These are phyloP conservation scores for Nicotiana rustica DNA, from an alignment of 305 asterid species.

Conservation along the genomic window DNA sequence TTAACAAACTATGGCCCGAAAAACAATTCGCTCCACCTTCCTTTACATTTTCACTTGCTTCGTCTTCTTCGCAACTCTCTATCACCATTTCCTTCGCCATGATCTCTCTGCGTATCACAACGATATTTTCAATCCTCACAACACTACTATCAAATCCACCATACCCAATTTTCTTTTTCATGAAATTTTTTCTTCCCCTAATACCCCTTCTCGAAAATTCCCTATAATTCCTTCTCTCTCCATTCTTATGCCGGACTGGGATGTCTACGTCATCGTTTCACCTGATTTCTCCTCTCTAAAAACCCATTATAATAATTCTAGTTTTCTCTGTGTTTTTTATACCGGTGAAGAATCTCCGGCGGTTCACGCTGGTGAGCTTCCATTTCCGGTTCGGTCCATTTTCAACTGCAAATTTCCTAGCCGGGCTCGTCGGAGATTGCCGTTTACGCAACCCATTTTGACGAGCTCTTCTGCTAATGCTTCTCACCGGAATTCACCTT, in stretches of 20 bases:
- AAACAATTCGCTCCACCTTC: slow-evolving; percentile 54
- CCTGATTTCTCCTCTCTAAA: slow-evolving; percentile 43
- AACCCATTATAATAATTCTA: not conserved
- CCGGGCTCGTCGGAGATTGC: slow-evolving; percentile 56
- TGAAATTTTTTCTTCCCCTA: slow-evolving; percentile 11
- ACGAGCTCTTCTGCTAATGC: slow-evolving; percentile 5
- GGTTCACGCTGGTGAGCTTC: slow-evolving; percentile 49
- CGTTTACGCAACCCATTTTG: slow-evolving; percentile 63
- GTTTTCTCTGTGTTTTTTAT: slow-evolving; percentile 54
- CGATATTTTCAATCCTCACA: not conserved
- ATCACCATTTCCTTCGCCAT: slow-evolving; percentile 65
- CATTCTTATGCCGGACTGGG: slow-evolving; percentile 80
- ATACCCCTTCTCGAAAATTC: not conserved
- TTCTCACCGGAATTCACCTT: slow-evolving; percentile 34
- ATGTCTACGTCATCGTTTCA: slow-evolving; percentile 65
- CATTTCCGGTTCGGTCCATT: slow-evolving; percentile 62
- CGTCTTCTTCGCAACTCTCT: slow-evolving; percentile 59
- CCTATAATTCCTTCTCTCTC: slow-evolving; percentile 49
- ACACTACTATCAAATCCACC: slow-evolving; percentile 28
- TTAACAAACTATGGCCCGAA: slow-evolving; percentile 57
- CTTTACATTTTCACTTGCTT: slow-evolving; percentile 54
- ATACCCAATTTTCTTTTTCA: slow-evolving; percentile 34
- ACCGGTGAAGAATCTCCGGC: slow-evolving; percentile 55
- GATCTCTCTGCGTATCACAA: not conserved
- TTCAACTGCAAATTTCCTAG: slow-evolving; percentile 58